These are phyloP conservation scores for Oidiodendron maius DNA, from an alignment of 495 filamentous ascomycete genomes.

Conservation along the genomic window DNA sequence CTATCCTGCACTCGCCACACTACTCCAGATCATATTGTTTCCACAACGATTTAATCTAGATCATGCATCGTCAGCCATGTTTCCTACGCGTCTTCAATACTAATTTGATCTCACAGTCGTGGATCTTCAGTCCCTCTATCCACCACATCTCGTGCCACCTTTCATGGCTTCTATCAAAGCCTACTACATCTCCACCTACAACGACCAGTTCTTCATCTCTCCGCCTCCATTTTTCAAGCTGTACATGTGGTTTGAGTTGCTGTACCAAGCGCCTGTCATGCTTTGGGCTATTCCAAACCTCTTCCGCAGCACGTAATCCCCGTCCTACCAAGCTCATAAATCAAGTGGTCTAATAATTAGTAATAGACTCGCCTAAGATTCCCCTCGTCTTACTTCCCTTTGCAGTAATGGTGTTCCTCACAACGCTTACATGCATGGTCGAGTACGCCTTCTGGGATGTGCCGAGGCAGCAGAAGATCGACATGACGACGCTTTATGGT, in stretches of 20 bases:
- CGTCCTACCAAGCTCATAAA: neutral
- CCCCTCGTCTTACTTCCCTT: conserved; percentile 66
- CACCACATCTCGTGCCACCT: conserved; percentile 42
- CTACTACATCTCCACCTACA: conserved; percentile 62
- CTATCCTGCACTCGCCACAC: no score
- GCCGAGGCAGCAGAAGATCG: conserved; percentile 11
- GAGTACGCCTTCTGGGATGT: conserved; percentile 31
- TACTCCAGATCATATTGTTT: no score
- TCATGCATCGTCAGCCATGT: no score
- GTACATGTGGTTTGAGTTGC: conserved; percentile 62
- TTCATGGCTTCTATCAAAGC: conserved; percentile 45
- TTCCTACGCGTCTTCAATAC: no score
- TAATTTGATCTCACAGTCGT: no score
- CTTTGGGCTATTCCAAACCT: conserved; percentile 56
- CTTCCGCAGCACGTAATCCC: conserved; percentile 36
- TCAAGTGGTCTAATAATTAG: neutral
- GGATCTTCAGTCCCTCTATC: conserved; percentile 63
- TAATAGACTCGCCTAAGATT: conserved; percentile 47
- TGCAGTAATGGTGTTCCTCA: conserved; percentile 62
- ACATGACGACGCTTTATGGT: conserved; percentile 14
- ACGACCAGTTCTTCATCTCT: conserved; percentile 69
- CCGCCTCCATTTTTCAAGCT: conserved; percentile 64
- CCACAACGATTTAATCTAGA: no score
- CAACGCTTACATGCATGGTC: conserved; percentile 63
- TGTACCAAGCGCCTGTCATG: conserved; percentile 63